Conservation (phyloP, 306 rosid genomes). For the Quercus mongolica region DNA sequence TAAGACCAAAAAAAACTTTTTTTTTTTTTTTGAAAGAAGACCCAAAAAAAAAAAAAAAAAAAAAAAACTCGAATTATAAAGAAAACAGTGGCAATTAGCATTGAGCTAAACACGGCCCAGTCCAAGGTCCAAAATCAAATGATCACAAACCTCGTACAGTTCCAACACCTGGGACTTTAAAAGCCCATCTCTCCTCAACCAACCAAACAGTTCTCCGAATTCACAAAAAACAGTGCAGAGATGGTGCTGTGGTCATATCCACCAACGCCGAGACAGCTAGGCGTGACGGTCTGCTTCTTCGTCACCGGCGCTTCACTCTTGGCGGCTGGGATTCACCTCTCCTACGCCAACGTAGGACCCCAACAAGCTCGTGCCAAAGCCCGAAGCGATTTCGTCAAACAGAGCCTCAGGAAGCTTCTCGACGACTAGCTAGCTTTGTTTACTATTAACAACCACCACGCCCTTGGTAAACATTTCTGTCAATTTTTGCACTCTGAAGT, state of each 20-base stretch:
- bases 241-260: constrained; percentile 42
- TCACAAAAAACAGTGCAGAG: neutral
- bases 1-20: too few species aligned
- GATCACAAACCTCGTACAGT: too few species aligned
- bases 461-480: neutral
- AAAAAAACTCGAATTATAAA: too few species aligned
- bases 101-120: too few species aligned
- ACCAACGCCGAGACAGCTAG: constrained; percentile 33
- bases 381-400: constrained; percentile 35
- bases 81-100: too few species aligned
- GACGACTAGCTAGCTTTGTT: neutral
- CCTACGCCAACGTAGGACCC: constrained; percentile 35
- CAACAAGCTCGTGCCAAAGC: constrained; percentile 47
- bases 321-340: constrained; percentile 36
- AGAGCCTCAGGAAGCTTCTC: constrained; percentile 31
- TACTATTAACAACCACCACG: neutral
- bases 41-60: too few species aligned
- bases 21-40: too few species aligned
- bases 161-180: too few species aligned
- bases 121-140: too few species aligned
- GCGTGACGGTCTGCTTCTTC: constrained; percentile 23
- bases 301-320: constrained; percentile 30
- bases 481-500: neutral
- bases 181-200: too few species aligned
- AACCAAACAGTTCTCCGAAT: too few species aligned